These are phyloP conservation scores for Chondrus crispus DNA, from an alignment of 23 red algal species.

Conservation along the genomic window DNA sequence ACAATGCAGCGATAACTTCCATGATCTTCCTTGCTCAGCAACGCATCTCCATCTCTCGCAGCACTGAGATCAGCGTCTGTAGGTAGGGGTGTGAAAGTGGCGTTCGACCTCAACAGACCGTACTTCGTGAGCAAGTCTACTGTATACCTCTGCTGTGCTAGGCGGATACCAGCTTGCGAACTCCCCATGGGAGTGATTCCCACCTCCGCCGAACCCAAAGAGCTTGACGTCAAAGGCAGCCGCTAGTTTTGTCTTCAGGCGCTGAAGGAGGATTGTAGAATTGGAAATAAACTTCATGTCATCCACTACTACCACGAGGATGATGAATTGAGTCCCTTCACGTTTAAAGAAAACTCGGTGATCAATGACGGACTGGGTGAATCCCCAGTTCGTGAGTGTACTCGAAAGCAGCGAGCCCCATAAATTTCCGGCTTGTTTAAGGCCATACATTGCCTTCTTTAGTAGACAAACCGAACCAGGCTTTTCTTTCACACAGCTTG, in stretches of 20 bases:
- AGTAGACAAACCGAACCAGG: neutral
- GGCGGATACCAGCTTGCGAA: neutral
- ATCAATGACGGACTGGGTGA: neutral
- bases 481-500: neutral
- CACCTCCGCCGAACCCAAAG: neutral
- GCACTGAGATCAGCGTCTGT: neutral
- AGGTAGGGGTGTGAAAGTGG: neutral
- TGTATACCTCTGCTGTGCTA: neutral
- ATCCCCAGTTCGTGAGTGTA: neutral
- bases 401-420: neutral
- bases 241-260: neutral
- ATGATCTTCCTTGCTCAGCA: neutral
- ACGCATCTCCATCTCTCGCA: neutral
- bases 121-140: neutral
- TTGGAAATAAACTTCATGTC: neutral
- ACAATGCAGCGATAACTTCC: neutral
- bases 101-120: neutral
- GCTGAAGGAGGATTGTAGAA: neutral
- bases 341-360: neutral
- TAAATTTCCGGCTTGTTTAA: neutral
- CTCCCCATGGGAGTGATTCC: neutral
- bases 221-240: neutral
- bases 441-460: neutral
- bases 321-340: neutral
- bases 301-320: constrained; percentile 1